Percentiles rank a stretch among this genome's conserved stretches.
Conservation (phyloP, 208 protist genomes). For the Acanthamoeba castellanii region DNA sequence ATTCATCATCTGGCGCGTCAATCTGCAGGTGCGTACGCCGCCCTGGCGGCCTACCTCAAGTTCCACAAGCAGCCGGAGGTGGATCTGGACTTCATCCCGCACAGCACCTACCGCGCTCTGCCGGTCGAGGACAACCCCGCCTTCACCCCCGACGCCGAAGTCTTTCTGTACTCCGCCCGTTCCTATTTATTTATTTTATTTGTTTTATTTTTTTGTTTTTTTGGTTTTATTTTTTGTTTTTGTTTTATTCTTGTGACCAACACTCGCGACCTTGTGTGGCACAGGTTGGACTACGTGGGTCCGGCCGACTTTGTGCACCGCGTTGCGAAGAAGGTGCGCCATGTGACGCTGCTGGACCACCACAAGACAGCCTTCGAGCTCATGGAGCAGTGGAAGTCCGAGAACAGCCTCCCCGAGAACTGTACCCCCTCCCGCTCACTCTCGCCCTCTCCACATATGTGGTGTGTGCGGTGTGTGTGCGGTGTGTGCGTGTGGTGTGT, state of each 20-base stretch:
- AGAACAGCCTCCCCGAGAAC: conserved; percentile 47
- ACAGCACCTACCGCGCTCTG: conserved; percentile 32
- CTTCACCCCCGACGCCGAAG: conserved; percentile 34
- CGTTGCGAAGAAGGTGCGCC: conserved; percentile 35
- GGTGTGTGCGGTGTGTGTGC: neutral
- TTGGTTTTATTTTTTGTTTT: neutral
- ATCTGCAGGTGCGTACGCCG: conserved; percentile 3
- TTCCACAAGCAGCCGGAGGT: conserved; percentile 31
- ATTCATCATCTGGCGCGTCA: neutral
- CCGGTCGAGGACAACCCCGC: conserved; percentile 39
- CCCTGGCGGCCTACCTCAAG: conserved; percentile 30
- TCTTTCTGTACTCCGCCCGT: neutral
- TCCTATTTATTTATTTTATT: too few relatives aligned
- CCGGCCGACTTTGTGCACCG: conserved; percentile 54
- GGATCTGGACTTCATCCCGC: conserved; percentile 43
- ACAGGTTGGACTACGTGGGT: conserved; percentile 30
- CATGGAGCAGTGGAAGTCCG: conserved; percentile 34
- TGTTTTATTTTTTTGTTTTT: neutral
- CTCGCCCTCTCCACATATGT: neutral
- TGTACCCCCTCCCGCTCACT: neutral
- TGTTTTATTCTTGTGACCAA: neutral
- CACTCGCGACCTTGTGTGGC: neutral
- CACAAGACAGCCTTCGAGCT: conserved; percentile 61
- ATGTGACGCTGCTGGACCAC: conserved; percentile 50
- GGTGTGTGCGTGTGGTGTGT: neutral